Evolutionary conservation across 352 stramenopile species (phyloP).

Genomic region (Elongisporangium prolatum): DNA sequence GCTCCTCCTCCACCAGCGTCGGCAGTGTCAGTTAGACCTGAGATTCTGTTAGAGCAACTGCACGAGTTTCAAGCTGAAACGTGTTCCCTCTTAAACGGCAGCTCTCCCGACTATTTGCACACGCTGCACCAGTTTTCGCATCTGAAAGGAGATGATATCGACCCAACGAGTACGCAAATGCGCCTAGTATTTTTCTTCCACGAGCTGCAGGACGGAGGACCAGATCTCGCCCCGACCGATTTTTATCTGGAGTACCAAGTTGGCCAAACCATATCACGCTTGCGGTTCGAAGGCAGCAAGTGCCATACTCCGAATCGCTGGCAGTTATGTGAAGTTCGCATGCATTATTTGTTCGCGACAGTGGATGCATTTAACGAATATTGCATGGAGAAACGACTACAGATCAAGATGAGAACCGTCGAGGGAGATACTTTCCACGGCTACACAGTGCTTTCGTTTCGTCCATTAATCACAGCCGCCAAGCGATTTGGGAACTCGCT

Average conservation of each 20-base stretch:
- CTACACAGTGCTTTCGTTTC: slow-evolving; percentile 47
- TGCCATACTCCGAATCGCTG: slow-evolving; percentile 74
- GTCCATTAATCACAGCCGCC: slow-evolving; percentile 40
- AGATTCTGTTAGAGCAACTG: slow-evolving; percentile 7
- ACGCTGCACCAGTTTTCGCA: slow-evolving; percentile 4
- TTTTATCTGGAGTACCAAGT: slow-evolving; percentile 82
- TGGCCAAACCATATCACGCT: slow-evolving; percentile 43
- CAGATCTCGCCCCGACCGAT: slow-evolving; percentile 41
- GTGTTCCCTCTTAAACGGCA: slow-evolving; percentile 4
- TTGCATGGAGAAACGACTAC: slow-evolving; percentile 53
- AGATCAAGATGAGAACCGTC: slow-evolving; percentile 61
- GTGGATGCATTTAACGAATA: slow-evolving; percentile 67
- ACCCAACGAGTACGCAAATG: slow-evolving; percentile 68
- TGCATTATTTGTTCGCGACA: slow-evolving; percentile 67
- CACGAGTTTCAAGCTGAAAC: slow-evolving; percentile 11
- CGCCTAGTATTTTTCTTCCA: slow-evolving; percentile 81
- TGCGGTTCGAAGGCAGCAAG: slow-evolving; percentile 78
- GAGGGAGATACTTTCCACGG: slow-evolving; percentile 38
- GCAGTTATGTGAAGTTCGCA: slow-evolving; percentile 70
- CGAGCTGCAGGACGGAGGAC: slow-evolving; percentile 69
- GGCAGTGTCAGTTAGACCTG: not conserved
- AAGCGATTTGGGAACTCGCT: slow-evolving; percentile 60
- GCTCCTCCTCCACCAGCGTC: not conserved
- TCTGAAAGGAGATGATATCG: slow-evolving; percentile 36
- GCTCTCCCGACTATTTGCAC: not conserved